phyloP scores from a whole-genome alignment of 805 yeast genomes.

The Cyberlindnera japonica region DNA sequence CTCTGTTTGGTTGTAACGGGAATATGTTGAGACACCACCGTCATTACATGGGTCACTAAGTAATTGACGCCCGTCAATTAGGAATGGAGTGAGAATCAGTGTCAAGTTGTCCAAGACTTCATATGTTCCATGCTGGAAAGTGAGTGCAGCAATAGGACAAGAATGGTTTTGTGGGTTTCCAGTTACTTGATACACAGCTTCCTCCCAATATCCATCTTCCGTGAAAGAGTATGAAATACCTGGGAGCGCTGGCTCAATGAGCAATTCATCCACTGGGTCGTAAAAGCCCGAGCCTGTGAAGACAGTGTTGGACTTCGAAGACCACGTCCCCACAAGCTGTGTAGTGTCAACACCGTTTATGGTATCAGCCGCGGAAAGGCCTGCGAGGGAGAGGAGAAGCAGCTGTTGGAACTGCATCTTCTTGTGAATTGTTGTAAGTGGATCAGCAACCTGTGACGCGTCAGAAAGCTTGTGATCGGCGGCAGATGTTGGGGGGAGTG shows the following conservation, averaged over 20 bases:
- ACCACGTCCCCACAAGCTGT: slow-evolving; percentile 83
- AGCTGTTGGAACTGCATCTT: slow-evolving; percentile 4
- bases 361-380: slow-evolving; percentile 3
- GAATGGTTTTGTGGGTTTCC: slow-evolving; percentile 70
- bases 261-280: slow-evolving; percentile 92
- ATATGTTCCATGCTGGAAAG: slow-evolving; percentile 88
- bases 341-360: slow-evolving; percentile 13
- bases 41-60: slow-evolving; percentile 83
- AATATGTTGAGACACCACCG: slow-evolving; percentile 54
- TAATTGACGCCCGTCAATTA: slow-evolving; percentile 89
- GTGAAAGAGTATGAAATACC: slow-evolving; percentile 94
- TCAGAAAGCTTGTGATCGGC: too few relatives aligned
- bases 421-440: neutral
- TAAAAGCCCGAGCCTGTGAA: slow-evolving; percentile 96
- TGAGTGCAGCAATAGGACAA: slow-evolving; percentile 80
- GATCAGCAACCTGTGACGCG: too few relatives aligned
- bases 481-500: too few relatives aligned
- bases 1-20: slow-evolving; percentile 69
- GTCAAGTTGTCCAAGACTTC: slow-evolving; percentile 61
- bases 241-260: slow-evolving; percentile 93
- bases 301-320: slow-evolving; percentile 88
- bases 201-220: slow-evolving; percentile 86
- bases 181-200: slow-evolving; percentile 77
- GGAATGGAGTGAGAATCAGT: slow-evolving; percentile 65
- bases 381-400: neutral